These are phyloP conservation scores for Rhodotorula kratochvilovae DNA, from an alignment of 768 basidiomycete species.

Conservation along the genomic window DNA sequence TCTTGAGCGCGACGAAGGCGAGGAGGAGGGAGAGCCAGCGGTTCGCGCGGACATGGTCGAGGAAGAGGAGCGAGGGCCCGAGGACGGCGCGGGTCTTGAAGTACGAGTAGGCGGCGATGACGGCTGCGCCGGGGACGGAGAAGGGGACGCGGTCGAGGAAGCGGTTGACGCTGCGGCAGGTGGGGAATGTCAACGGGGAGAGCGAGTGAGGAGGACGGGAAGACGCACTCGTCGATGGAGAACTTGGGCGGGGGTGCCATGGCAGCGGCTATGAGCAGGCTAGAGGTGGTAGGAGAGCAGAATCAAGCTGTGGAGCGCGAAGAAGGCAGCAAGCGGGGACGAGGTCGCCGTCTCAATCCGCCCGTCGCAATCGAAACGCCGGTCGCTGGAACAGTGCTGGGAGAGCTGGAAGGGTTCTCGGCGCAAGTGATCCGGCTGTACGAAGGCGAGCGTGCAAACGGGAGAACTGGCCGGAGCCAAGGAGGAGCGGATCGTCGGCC, in stretches of 20 bases:
- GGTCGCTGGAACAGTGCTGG: too few relatives aligned
- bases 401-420: too few relatives aligned
- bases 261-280: background rate
- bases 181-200: background rate
- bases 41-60: conserved; percentile 11
- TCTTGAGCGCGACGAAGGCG: conserved; percentile 28
- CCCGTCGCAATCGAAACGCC: too few relatives aligned
- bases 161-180: conserved; percentile 20
- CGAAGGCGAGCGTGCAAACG: too few relatives aligned
- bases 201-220: too few relatives aligned
- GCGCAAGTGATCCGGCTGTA: too few relatives aligned
- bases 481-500: background rate
- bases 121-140: conserved; percentile 4
- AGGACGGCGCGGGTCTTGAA: conserved; percentile 3
- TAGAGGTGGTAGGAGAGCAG: background rate
- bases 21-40: conserved; percentile 15
- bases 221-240: conserved; percentile 24
- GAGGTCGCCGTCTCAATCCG: background rate
- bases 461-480: too few relatives aligned
- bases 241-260: conserved; percentile 1
- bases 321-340: background rate
- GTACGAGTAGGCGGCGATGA: conserved; percentile 15
- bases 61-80: conserved; percentile 7
- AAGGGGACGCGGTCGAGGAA: conserved; percentile 29
- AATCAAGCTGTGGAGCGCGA: background rate